Base-by-base conservation (phyloP, 2,329 filamentous ascomycete genomes). In the Claviceps paspali region DNA sequence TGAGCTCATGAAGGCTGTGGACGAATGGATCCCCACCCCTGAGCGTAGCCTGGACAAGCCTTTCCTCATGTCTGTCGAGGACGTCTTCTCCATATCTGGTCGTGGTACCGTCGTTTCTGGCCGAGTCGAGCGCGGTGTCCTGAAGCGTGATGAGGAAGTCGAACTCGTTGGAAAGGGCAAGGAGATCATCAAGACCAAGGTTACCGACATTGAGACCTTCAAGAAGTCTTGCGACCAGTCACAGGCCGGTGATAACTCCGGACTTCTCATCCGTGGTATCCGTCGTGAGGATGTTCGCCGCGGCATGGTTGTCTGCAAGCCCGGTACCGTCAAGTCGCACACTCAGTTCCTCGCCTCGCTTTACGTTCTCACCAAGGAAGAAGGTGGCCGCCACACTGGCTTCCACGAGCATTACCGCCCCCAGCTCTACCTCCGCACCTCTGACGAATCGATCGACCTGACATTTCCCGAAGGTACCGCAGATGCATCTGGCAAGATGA, bases 131-230 rank as follows among this genome's bases (percentile, higher is more conserved):
- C 88, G 91, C 59, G 91, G 91, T 68, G 62, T 76, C 40, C 68
- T 98, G 55, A 96, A 94, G 82, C 84, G 77, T 64, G 91, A 98
- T 60, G 72, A 79, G 46, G 91, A 98, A 57, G 77, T 98, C 48
- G 91, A 98, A 71, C 75, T 98, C 46, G 74, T 98, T 43, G 91
- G 91, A 59, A 93, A 91, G 70, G 77, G 79, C 49, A 63, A 65
- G 40, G 72, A 77, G 32, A 66, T 84, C 48, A 83, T 96, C 71
- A 95, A 92, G 78, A 96, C 91, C 63, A 96, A 95, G 73, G 88
- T 98, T 47, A 98, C 91, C 55, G 92, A 98, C 57, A 96, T 98
- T 50, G 91, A 98, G 72, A 98, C 88, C 48, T 98, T 98, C 75
- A 95, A 96, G 76, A 98, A 98, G 76, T 92, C 86, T 35, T 96